Evolutionary conservation across 257 asterid species (phyloP), one percentile per base, ranked within the genome.

Genomic region (Fraxinus pennsylvanica): DNA sequence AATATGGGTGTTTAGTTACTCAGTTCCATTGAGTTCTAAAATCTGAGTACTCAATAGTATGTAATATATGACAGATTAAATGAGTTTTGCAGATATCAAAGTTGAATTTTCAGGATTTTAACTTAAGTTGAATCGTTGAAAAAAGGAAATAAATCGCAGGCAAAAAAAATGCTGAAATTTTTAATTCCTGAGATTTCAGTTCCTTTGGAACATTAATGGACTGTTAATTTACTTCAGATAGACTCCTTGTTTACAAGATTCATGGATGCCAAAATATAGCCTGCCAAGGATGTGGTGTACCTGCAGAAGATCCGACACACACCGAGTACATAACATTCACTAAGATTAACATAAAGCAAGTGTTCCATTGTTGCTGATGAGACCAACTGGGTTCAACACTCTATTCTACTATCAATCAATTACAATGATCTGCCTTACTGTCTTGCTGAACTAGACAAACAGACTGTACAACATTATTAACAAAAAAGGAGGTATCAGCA

Each of bases 181-280:
- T 19, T 43, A 43, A 17, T 52, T 52, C 21, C 19, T 52, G 63
- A 52, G 22, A 45, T 52, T 52, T 17, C 25, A 17, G 19, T 52
- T 15, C 21, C 22, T 5, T 52, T 8, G 21, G 3, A 52, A 52
- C 63, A 52, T 52, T 19, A 5, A 52, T 3, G 63, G 22, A 52
- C 63, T 52, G 63, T 45, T 5, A 52, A 19, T 52, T 52, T 17
- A 52, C 22, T 32, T 52, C n/a, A 19, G 14, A 15, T 9, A 13
- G 52, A 45, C 52, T 19, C 9, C 36, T 73, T 47, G 47, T 36
- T 54, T 75, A 57, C 43, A 63, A 63, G 41, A 36, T 75, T 75
- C 61, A 22, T 6, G 15, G 47, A 73, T 7, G 30, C 66, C 66
- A 52, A 17, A 52, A 17, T 52, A 43, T 43, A 43, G 3, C 52